phyloP scores from a whole-genome alignment of 441 rosid genomes.

The Bocquillonia castaneifolia region DNA sequence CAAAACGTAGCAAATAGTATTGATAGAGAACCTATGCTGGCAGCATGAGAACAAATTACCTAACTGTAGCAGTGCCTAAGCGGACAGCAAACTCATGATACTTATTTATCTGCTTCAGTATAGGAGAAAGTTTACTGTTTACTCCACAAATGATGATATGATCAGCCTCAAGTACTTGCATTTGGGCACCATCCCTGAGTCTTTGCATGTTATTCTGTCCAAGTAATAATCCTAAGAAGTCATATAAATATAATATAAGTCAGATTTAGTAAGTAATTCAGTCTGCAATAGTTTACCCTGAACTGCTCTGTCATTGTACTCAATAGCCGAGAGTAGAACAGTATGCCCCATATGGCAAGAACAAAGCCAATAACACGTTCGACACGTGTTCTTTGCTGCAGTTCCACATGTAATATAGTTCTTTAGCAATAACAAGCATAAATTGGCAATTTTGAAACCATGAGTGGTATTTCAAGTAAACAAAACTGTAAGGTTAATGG shows the following conservation, averaged over 20 bases:
- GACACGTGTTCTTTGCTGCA: conserved; percentile 88
- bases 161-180: conserved; percentile 88
- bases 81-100: conserved; percentile 89
- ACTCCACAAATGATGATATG: conserved; percentile 90
- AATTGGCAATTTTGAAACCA: conserved; percentile 17
- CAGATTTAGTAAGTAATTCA: conserved; percentile 14
- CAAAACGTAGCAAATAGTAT: conserved; percentile 6
- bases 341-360: conserved; percentile 92
- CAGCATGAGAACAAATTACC: conserved; percentile 43
- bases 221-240: conserved; percentile 23
- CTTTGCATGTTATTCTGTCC: conserved; percentile 82
- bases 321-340: conserved; percentile 87
- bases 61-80: conserved; percentile 87
- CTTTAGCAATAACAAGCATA: conserved; percentile 27
- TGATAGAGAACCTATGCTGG: conserved; percentile 10
- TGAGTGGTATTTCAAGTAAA: conserved; percentile 15
- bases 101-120: conserved; percentile 82
- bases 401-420: conserved; percentile 28
- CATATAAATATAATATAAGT: conserved; percentile 15
- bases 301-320: conserved; percentile 98
- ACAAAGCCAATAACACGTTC: conserved; percentile 82
- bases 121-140: conserved; percentile 68
- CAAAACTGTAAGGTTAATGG: conserved; percentile 22
- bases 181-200: conserved; percentile 93
- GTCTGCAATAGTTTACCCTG: conserved; percentile 49